Conservation (phyloP, 2,329 filamentous ascomycete genomes). For the Penicillium sp. region DNA sequence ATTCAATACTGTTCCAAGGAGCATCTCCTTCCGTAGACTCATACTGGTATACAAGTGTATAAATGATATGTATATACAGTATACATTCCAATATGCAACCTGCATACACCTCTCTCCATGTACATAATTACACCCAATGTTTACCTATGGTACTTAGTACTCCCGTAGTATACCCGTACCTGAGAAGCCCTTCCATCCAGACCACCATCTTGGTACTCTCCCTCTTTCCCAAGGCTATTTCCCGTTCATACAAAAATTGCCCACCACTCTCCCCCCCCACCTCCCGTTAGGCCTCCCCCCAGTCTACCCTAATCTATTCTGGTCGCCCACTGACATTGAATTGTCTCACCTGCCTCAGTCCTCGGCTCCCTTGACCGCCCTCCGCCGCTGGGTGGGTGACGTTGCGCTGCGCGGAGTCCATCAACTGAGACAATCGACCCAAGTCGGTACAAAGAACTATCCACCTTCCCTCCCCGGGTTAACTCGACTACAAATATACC, state of each 20-base stretch:
- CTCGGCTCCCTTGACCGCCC: constrained; percentile 32
- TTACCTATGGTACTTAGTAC: too few relatives aligned
- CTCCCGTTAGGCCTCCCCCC: background rate
- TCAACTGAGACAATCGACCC: constrained; percentile 27
- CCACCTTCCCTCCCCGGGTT: constrained; percentile 4
- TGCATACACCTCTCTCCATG: too few relatives aligned
- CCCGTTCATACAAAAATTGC: background rate
- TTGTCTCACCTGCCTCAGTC: constrained; percentile 19
- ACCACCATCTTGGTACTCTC: background rate
- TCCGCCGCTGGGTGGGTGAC: constrained; percentile 34
- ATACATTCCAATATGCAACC: too few relatives aligned
- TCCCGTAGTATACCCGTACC: background rate
- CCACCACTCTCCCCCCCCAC: background rate
- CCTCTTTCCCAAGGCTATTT: too few relatives aligned
- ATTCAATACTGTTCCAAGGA: too few relatives aligned
- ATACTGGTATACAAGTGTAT: too few relatives aligned
- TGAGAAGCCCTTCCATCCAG: background rate
- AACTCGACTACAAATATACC: constrained; percentile 21
- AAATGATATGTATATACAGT: too few relatives aligned
- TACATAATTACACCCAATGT: background rate
- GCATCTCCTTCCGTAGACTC: too few relatives aligned
- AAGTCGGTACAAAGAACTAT: constrained; percentile 13
- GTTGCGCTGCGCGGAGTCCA: constrained; percentile 36
- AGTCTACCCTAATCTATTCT: background rate
- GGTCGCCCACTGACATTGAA: background rate